Base-by-base conservation (phyloP, 129 eudicot species). In the Glebionis coronaria region DNA sequence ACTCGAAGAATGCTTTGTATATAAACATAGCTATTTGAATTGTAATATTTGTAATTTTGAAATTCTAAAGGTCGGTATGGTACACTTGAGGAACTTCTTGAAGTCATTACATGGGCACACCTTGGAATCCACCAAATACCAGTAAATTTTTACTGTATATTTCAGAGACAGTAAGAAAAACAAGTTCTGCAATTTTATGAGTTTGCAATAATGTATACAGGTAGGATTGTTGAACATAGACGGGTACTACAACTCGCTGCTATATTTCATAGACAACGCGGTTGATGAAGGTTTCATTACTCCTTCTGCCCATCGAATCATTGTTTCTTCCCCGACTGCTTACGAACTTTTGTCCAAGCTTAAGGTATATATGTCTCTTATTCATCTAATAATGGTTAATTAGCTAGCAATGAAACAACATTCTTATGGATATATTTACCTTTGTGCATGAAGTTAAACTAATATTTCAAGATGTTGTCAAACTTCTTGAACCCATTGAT, bases 41-140 rank as follows among this genome's bases (percentile, higher is more conserved):
- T n/a, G n/a, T n/a, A n/a, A 14, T 1, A n/a, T 4, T 45, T 47
- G n/a, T 28, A 5, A 1, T 12, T 23, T 25, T 49, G 27, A 20
- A 52, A 8, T 40, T 21, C 13, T 65, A 49, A 66, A 91, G 97
- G 97, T 54, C 95, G 97, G 15, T 91, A 91, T 65, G 97, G 97
- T 15, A 91, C 97, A 67, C 75, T 91, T 60, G 97, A 91, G 75
- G 97, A 91, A 73, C 85, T 91, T 42, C 79, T 91, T 38, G 97
- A 91, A 80, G 95, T 91, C 67, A 91, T 91, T 44, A 87, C 97
- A n/a, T 91, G 97, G 97, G 95, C 97, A 76, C 97, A 91, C 75
- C 78, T 91, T 14, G 97, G 97, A 65, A 91, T 91, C 35, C 97
- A 91, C 74, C 81, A 85, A 45, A 91, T 87, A 67, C 97, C 97